Evolutionary conservation across 106 monocot genomes (phyloP), one percentile per base, ranked within the genome.

Genomic region (Hemerocallis citrina): DNA sequence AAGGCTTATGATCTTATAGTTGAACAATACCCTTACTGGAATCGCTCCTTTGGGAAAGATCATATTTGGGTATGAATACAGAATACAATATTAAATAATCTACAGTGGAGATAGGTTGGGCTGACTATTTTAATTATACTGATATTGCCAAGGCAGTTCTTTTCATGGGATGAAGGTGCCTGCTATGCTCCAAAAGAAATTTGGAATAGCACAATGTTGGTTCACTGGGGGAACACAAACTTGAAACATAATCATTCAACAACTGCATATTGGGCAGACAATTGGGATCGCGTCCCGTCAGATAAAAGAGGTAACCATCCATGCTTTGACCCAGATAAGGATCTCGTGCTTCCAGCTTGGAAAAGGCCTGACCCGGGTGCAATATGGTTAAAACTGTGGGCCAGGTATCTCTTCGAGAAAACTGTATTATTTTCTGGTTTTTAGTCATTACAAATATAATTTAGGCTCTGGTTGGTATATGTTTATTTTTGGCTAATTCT

Each of bases 161-260:
- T 98, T 66, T 79, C 91, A 57, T 98, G 91, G 96, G 96, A 98
- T 71, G 96, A 98, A 88, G 96, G 96, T 59, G 96, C 91, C 49
- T 98, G 96, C 74, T 92, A 80, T 84, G 96, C 96, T 62, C 91
- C 96, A 20, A 98, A 79, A 64, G 91, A 92, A 67, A 98, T 98
- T 29, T 91, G 96, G 91, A 82, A 87, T 56, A 91, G 96, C 62
- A 98, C 85, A 81, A 98, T 92, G 91, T 67, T 98, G 45, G 91
- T 91, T 44, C 96, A 98, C 49, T 98, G 96, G 96, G 96, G 96
- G 30, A 98, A 98, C 67, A 98, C 91, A 65, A 98, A 98, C 48
- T 66, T 88, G 47, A 98, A 92, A 64, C 85, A 98, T 72, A 88
- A 88, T 16, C 68, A 82, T 31, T 98, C 96, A 54, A 98, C 91